Evolutionary conservation across 2,329 filamentous ascomycete genomes (phyloP), one percentile per base, ranked within the genome.

Genomic region (Aureobasidium subglaciale): DNA sequence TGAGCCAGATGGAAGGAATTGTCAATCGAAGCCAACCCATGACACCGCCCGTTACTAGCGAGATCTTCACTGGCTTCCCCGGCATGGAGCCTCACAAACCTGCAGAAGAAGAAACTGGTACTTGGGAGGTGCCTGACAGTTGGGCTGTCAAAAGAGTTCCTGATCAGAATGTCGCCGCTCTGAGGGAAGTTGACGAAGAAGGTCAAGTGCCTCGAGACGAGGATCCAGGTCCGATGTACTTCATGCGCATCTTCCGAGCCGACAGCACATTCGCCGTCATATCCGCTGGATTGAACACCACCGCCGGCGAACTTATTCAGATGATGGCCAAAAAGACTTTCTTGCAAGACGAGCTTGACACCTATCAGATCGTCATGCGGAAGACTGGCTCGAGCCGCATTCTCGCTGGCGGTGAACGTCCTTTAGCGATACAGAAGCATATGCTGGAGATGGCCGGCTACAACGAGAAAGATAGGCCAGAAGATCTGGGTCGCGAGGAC

Each of bases 251-350:
- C 34, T 99, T 99, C 75, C 86, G 91, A 58, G 86, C 87, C 8
- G 92, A 99, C 68, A 90, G 87, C 24, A 96, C 93, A 0, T 99
- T 97, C 73, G 89, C 90, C 6, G 96, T 93, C 0, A 80, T 99
- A 48, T 92, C 90, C 27, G 86, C 92, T 70, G 78, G 85, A 2
- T 75, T 97, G 52, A 89, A 91, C 65, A 86, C 92, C 3, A 91
- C 87, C 0, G 92, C 95, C 16, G 79, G 82, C 16, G 92, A 99
- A 57, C 85, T 97, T 41, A 85, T 97, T 61, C 80, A 84, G n/a
- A 88, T 93, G 68, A 82, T 99, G 61, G 87, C 92, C 56, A 95
- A 93, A 74, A 97, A 97, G 74, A 95, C 92, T 2, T 93, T 93
- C 63, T 79, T 96, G 32, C 87, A 90, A 56, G 92, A 96, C 63